These are phyloP conservation scores for Ophiostoma piceae DNA, from an alignment of 2,329 filamentous ascomycete genomes.

Conservation along the genomic window DNA sequence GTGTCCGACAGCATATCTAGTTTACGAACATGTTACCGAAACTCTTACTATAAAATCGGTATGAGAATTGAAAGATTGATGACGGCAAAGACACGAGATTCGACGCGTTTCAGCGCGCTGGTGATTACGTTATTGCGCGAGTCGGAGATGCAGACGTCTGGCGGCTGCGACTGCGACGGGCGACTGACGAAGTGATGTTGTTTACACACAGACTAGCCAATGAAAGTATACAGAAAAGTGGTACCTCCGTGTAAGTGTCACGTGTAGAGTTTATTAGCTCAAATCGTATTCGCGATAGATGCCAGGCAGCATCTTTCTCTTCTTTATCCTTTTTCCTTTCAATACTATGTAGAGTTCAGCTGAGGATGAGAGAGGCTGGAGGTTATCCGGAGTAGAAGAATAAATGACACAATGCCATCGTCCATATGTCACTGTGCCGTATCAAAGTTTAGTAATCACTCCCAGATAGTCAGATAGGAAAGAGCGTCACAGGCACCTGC, in stretches of 20 bases:
- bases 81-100: neutral
- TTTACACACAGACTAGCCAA: conserved; percentile 16
- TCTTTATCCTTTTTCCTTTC: neutral
- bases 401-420: neutral
- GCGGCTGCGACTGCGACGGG: neutral
- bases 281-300: neutral
- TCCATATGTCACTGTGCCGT: neutral
- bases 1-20: neutral
- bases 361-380: neutral
- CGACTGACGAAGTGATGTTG: conserved; percentile 16
- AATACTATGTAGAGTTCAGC: neutral
- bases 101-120: neutral
- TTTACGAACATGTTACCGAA: neutral
- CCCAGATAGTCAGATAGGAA: neutral
- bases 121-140: neutral
- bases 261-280: neutral
- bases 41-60: neutral
- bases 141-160: neutral
- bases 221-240: conserved; percentile 11
- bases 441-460: neutral
- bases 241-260: conserved; percentile 23
- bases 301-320: neutral
- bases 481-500: neutral
- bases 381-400: neutral
- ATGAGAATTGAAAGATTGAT: neutral